Evolutionary conservation across 129 eudicot genomes (phyloP).

Genomic region (Gnaphalium uliginosum): DNA sequence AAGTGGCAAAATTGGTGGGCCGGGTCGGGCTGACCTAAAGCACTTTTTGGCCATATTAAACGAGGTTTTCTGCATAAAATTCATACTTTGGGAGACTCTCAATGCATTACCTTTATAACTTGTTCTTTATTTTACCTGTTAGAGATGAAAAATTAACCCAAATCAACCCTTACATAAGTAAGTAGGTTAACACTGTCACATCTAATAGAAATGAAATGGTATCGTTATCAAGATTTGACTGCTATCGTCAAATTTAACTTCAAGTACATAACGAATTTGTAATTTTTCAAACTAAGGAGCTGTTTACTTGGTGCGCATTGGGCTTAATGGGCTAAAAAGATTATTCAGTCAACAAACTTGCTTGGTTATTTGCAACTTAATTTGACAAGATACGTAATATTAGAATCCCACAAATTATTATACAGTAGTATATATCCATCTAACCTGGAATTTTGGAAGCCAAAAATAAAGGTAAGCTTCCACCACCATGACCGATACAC

Average conservation of each 20-base stretch:
- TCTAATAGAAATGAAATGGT: not conserved
- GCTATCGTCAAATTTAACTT: not conserved
- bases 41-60: not conserved
- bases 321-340: no score
- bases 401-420: not conserved
- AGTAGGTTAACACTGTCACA: no score
- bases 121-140: no score
- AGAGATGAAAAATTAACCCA: no score
- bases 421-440: not conserved
- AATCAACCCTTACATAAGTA: no score
- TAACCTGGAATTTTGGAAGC: constrained; percentile 76
- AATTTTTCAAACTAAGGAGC: not conserved
- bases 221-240: constrained; percentile 6
- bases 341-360: no score
- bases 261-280: not conserved
- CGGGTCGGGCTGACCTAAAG: not conserved
- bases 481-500: constrained; percentile 98
- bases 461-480: constrained; percentile 88
- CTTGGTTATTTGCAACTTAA: no score
- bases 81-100: no score
- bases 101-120: no score
- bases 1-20: not conserved
- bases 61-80: no score
- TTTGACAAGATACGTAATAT: not conserved
- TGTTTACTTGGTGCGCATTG: no score